Percentiles rank a stretch among this genome's conserved stretches.
Conservation (phyloP, 2,329 filamentous ascomycete species). For the Arthrinium puccinioides region DNA sequence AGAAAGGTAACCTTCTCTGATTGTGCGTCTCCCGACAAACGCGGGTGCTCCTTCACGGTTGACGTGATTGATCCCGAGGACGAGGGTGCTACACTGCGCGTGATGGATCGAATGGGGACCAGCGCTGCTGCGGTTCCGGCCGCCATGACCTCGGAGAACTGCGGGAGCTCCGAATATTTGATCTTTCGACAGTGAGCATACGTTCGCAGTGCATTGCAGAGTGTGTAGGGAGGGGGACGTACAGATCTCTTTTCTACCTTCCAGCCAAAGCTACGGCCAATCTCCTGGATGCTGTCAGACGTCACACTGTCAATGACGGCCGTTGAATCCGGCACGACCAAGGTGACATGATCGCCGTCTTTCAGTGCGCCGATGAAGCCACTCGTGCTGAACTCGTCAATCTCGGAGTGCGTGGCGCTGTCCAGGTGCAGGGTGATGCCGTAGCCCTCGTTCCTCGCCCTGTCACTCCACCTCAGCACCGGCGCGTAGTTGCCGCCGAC, state of each 20-base stretch:
- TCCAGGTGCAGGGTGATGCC: constrained; percentile 95
- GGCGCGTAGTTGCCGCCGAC: constrained; percentile 95
- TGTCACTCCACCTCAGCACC: constrained; percentile 80
- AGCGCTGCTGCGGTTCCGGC: constrained; percentile 87
- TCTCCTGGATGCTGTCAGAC: constrained; percentile 67
- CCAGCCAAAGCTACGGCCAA: constrained; percentile 76
- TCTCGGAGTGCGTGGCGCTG: constrained; percentile 71
- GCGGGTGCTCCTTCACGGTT: constrained; percentile 24
- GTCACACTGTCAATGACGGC: constrained; percentile 74
- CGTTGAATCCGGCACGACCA: constrained; percentile 81
- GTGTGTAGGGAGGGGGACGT: constrained; percentile 23
- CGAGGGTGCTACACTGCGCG: constrained; percentile 44
- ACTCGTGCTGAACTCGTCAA: constrained; percentile 94
- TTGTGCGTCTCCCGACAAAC: constrained; percentile 29
- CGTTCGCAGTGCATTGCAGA: background rate
- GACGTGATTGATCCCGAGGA: constrained; percentile 31
- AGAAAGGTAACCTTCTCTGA: constrained; percentile 50
- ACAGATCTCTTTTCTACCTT: constrained; percentile 69
- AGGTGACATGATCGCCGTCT: constrained; percentile 53
- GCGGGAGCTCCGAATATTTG: constrained; percentile 49
- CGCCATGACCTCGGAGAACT: constrained; percentile 71
- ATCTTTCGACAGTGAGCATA: constrained; percentile 52
- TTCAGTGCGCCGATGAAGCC: constrained; percentile 79
- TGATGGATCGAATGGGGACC: constrained; percentile 88
- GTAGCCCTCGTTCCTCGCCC: constrained; percentile 68